Conservation (phyloP, 202 grass and related monocot species). For the Cymbopogon flexuosus region DNA sequence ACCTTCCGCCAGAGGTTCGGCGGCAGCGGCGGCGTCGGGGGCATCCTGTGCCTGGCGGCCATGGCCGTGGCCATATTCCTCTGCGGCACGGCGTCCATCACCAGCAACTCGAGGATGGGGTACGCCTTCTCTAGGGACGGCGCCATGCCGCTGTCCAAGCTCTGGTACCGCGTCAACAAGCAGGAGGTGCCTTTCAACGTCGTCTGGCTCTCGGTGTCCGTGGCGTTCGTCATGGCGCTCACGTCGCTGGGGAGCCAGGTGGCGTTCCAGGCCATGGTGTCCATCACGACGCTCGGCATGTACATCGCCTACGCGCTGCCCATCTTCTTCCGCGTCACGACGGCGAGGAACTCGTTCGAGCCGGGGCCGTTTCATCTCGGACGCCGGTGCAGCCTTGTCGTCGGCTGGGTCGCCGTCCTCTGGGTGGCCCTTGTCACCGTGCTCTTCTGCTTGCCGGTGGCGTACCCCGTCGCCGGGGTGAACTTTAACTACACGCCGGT, state of each 20-base stretch:
- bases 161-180: constrained; percentile 48
- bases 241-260: constrained; percentile 8
- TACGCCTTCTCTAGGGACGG: constrained; percentile 65
- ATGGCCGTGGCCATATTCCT: not conserved
- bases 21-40: not conserved
- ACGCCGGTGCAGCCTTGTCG: not conserved
- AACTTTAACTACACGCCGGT: constrained; percentile 55
- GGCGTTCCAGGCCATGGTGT: constrained; percentile 7
- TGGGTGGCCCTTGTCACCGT: constrained; percentile 47
- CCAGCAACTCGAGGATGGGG: constrained; percentile 30
- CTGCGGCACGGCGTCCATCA: not conserved
- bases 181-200: constrained; percentile 47
- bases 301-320: constrained; percentile 51
- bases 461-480: constrained; percentile 41
- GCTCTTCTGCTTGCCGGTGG: constrained; percentile 48
- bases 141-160: constrained; percentile 41
- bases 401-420: constrained; percentile 41
- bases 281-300: constrained; percentile 35
- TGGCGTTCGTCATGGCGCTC: constrained; percentile 47
- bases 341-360: constrained; percentile 30
- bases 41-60: not conserved
- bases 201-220: constrained; percentile 47
- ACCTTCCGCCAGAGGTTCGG: not conserved
- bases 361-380: constrained; percentile 42
- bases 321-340: constrained; percentile 45